A percentile compares a stretch with the other conserved stretches of the same genome.
Conservation (phyloP, 163 green algal genomes). For the Scenedesmus sp. region DNA sequence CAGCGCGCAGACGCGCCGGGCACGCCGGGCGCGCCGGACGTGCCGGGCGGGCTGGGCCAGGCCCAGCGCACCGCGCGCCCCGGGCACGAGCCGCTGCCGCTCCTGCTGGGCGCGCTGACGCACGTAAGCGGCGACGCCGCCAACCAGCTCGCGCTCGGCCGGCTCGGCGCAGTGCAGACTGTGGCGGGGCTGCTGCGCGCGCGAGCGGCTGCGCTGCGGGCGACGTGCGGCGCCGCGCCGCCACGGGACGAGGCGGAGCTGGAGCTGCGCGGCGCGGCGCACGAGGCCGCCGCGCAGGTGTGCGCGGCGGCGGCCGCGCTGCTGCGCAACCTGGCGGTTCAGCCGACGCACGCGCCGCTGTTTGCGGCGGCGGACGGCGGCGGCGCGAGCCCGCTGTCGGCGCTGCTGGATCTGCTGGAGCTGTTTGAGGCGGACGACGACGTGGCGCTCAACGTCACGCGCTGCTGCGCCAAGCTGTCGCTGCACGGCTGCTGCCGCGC, state of each 20-base stretch:
- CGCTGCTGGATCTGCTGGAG: slow-evolving; percentile 14
- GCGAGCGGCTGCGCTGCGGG: no score
- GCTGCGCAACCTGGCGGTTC: slow-evolving; percentile 67
- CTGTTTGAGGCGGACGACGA: slow-evolving; percentile 45
- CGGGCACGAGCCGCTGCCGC: not conserved
- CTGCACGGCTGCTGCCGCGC: slow-evolving; percentile 50
- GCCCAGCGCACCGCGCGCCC: no score
- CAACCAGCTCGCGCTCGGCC: slow-evolving; percentile 18
- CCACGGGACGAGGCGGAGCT: no score
- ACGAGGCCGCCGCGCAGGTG: slow-evolving; percentile 26
- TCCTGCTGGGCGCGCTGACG: slow-evolving; percentile 13
- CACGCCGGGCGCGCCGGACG: no score
- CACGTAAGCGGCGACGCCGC: slow-evolving; percentile 24
- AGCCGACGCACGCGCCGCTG: slow-evolving; percentile 34
- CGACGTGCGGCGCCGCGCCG: no score
- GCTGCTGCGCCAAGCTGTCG: slow-evolving; percentile 62
- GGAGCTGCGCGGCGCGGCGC: no score
- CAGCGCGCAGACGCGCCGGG: no score
- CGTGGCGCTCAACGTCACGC: slow-evolving; percentile 60
- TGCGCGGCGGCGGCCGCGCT: slow-evolving; percentile 27
- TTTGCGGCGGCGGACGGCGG: no score
- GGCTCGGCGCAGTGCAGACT: not conserved
- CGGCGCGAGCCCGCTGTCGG: slow-evolving; percentile 28
- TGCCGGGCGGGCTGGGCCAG: no score
- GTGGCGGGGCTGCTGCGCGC: no score